Evolutionary conservation across 257 asterid genomes (phyloP), one percentile per base, ranked within the genome.

Genomic region (Schizonepeta tenuifolia): DNA sequence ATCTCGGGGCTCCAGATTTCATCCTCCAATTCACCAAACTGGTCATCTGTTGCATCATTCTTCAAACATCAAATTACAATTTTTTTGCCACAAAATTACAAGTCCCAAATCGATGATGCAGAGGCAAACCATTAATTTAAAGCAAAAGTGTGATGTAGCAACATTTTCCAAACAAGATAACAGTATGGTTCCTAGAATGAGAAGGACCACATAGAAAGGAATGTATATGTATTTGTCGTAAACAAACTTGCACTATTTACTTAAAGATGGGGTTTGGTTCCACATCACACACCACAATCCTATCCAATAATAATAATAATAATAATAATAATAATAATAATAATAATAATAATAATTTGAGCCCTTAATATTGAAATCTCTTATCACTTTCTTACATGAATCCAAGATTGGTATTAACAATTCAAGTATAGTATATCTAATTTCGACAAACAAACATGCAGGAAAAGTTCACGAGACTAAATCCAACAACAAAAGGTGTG

Each of bases 1-100:
- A 80, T 49, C 47, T 72, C 74, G 1, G 84, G 77, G 68, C 86
- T 84, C 94, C 96, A 86, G 6, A 74, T 33, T 28, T 86, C 98
- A 0, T 89, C 94, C 5, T 85, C 97, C 21, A 72, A 57, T 72
- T 91, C 97, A 26, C 81, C 83, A 1, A 81, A 80, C 44, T 79
- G 22, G 7, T 51, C 71, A 71, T 84, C 91, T 87, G 89, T 51
- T 64, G 44, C 71, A 67, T 76, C 21, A 20, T 24, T 7, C 43
- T 38, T 65, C 21, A 74, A 55, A 72, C 11, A 13, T 44, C 38
- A 17, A 41, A 13, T 26, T 18, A 17, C 59, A 18, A 41, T 10
- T 22, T 24, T 12, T 22, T 22, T 12, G 62, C 36, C 31, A 54
- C 31, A 54, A 20, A 54, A 21, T 9, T 11, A 9, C 0, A 2